These are phyloP conservation scores for Picea abies DNA, from an alignment of 83 land plant genomes.

Conservation along the genomic window DNA sequence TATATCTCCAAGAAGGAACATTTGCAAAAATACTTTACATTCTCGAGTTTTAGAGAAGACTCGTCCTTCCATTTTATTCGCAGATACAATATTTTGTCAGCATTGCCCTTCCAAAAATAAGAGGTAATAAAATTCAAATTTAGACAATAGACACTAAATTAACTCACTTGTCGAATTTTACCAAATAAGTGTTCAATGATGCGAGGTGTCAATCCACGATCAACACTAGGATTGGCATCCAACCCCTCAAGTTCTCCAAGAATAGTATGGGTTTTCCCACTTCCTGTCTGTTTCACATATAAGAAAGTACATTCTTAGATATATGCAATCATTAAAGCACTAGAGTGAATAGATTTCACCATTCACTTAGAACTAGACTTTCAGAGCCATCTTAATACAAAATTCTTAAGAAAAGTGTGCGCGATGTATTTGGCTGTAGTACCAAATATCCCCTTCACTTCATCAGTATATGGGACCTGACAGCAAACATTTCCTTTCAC, in stretches of 20 bases:
- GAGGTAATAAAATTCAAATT: background rate
- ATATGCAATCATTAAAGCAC: background rate
- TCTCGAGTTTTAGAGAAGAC: constrained; percentile 10
- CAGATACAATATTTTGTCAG: background rate
- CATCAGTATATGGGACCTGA: too few species aligned
- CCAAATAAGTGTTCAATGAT: constrained; percentile 49
- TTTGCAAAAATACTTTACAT: constrained; percentile 22
- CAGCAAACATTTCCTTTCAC: too few species aligned
- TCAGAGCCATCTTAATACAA: too few species aligned
- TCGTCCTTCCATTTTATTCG: constrained; percentile 27
- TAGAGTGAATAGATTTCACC: background rate
- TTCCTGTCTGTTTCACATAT: constrained; percentile 37
- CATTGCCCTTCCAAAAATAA: background rate
- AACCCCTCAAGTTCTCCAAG: constrained; percentile 37
- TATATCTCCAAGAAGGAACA: constrained; percentile 46
- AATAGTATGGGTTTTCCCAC: constrained; percentile 49
- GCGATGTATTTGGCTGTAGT: too few species aligned
- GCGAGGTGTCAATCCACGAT: constrained; percentile 46
- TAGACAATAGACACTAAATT: background rate
- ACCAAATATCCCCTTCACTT: too few species aligned
- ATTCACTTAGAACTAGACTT: background rate
- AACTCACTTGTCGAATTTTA: constrained; percentile 28
- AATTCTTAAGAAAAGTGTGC: too few species aligned
- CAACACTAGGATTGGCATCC: constrained; percentile 21
- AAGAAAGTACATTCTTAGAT: constrained; percentile 15